Conservation (phyloP, 768 basidiomycete species). For the Floccularia luteovirens region DNA sequence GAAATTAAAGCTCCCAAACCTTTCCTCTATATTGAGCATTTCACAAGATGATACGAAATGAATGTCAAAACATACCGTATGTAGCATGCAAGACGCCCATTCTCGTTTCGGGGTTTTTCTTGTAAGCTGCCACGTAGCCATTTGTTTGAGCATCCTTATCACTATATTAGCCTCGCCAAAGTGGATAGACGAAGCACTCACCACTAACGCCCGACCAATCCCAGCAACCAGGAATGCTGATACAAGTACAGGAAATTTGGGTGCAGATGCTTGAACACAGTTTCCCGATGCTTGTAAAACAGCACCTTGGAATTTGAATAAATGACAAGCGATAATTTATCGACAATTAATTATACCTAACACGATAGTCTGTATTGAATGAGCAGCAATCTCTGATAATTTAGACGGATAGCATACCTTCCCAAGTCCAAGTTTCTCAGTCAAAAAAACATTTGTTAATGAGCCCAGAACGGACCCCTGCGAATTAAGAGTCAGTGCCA, state of each 20-base stretch:
- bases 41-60: neutral
- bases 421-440: no score
- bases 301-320: no score
- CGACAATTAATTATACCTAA: no score
- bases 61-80: conserved; percentile 40
- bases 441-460: no score
- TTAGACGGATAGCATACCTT: no score
- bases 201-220: conserved; percentile 35
- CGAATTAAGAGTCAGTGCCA: no score
- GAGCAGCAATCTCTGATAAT: neutral
- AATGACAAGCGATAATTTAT: no score
- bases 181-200: conserved; percentile 10
- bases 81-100: conserved; percentile 65
- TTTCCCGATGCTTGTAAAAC: conserved; percentile 46
- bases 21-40: conserved; percentile 12
- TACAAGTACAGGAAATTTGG: conserved; percentile 59
- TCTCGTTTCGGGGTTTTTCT: conserved; percentile 47
- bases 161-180: neutral
- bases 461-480: no score
- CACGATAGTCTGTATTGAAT: neutral
- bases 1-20: conserved; percentile 60
- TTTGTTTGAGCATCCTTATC: conserved; percentile 64
- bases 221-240: conserved; percentile 37
- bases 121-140: conserved; percentile 56
- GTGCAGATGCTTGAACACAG: conserved; percentile 42